A percentile compares a stretch with the other conserved stretches of the same genome.
phyloP scores from a whole-genome alignment of 768 basidiomycete species.

The Arthromyces matolae region DNA sequence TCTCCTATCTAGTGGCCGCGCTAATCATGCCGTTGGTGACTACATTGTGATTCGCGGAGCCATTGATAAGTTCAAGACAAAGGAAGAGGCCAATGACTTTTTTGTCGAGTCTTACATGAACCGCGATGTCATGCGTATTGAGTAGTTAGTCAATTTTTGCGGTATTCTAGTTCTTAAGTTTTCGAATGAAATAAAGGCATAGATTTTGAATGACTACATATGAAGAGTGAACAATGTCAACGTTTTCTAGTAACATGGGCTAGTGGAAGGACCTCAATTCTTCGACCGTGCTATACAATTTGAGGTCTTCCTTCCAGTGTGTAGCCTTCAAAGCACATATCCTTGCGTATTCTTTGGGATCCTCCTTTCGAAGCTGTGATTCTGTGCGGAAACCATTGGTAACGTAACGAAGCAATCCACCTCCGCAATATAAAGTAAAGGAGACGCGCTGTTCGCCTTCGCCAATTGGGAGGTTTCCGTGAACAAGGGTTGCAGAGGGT shows the following conservation, averaged over 20 bases:
- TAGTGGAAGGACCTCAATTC: background rate
- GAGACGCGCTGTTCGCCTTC: conserved; percentile 19
- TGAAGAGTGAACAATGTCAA: background rate
- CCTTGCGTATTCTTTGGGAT: background rate
- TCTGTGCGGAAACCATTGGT: conserved; percentile 18
- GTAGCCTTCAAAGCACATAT: background rate
- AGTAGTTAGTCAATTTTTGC: no score
- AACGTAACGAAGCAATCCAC: conserved; percentile 24
- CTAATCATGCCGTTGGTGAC: background rate
- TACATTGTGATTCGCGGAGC: background rate
- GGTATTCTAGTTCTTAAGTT: no score
- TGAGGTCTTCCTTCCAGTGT: background rate
- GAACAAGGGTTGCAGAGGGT: conserved; percentile 24
- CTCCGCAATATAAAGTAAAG: conserved; percentile 26
- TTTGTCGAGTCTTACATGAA: background rate
- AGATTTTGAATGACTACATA: background rate
- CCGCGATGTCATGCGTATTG: background rate
- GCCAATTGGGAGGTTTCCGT: conserved; percentile 22
- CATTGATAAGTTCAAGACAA: background rate
- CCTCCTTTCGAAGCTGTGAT: background rate
- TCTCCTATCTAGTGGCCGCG: no score
- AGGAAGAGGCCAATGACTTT: background rate
- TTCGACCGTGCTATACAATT: background rate
- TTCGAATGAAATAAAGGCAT: no score
- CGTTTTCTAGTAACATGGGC: background rate